Conservation (phyloP, 2,329 filamentous ascomycete species). For the Mycocentrospora acerina region DNA sequence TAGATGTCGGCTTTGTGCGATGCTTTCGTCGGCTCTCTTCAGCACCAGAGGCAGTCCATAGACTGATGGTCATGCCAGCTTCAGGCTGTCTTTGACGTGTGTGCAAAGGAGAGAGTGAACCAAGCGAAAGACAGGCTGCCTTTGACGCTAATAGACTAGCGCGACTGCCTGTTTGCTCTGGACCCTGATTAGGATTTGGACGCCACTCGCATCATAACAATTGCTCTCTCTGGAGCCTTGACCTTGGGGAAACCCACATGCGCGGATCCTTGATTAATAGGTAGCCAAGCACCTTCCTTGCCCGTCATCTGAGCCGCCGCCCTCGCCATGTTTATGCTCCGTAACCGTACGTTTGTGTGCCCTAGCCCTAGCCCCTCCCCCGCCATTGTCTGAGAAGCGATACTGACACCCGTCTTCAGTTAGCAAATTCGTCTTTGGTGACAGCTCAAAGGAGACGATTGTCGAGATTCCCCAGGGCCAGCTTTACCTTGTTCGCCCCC, state of each 20-base stretch:
- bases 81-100: no score
- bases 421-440: slow-evolving; percentile 88
- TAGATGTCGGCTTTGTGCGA: no score
- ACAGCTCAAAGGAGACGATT: slow-evolving; percentile 85
- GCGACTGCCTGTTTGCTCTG: slow-evolving; percentile 11
- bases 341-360: slow-evolving; percentile 37
- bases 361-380: slow-evolving; percentile 28
- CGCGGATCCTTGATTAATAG: slow-evolving; percentile 18
- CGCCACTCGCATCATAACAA: slow-evolving; percentile 14
- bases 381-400: slow-evolving; percentile 19
- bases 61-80: no score
- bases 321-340: slow-evolving; percentile 45
- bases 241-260: slow-evolving; percentile 14
- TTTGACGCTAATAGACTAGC: slow-evolving; percentile 6
- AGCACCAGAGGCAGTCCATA: no score
- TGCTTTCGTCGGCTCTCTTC: no score
- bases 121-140: neutral
- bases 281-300: slow-evolving; percentile 14
- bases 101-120: no score
- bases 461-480: slow-evolving; percentile 95
- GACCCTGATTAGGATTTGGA: slow-evolving; percentile 7
- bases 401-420: slow-evolving; percentile 55
- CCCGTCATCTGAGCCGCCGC: slow-evolving; percentile 4
- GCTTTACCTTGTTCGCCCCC: slow-evolving; percentile 92
- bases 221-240: slow-evolving; percentile 19